Evolutionary conservation across 2,329 filamentous ascomycete species (phyloP), one percentile per base, ranked within the genome.

Genomic region (Lecanicillium sp.): DNA sequence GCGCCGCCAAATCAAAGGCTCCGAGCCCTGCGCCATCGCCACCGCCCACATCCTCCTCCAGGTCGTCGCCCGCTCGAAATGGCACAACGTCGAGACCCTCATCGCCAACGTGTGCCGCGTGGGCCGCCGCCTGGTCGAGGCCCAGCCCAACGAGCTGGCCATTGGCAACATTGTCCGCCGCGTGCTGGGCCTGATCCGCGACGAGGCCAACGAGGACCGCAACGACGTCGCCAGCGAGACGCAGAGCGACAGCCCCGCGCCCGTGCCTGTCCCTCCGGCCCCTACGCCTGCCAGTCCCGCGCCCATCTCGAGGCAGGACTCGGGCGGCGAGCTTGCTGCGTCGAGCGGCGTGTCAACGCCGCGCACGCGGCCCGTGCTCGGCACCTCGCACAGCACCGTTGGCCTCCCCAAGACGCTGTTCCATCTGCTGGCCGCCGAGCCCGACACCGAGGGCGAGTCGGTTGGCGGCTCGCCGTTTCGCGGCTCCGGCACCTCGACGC

Each of bases 151-250:
- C 44, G 92, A 97, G 65, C 81, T 95, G 50, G 87, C 88, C 5
- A 87, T 96, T 32, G 90, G 88, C 37, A 98, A 98, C 55, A 89
- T 98, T 49, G 87, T 96, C 33, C 80, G 89, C 44, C 81, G 92
- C 45, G 85, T 97, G 3, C 69, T 98, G 28, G 86, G 88, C 31
- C 72, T 98, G 46, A 92, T 98, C 47, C 80, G 92, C 37, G 89
- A 96, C 55, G 89, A 97, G 54, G 84, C 86, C 29, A 82, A 86
- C 50, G 87, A 94, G 52, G 83, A 87, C 49, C 70, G 81, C 42
- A 85, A 85, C 44, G 79, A 81, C 42, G 62, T 50, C 39, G 61
- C 60, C 27, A 81, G 75, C 56, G 82, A 86, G 49, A 71, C 74
- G 8, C 71, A 69, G 27, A 72, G 72, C 39, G 73, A 78, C 29